Percentiles rank a stretch among this genome's conserved stretches.
Evolutionary conservation across 768 basidiomycete species (phyloP).

Genomic region (Pleurotus tuoliensis): DNA sequence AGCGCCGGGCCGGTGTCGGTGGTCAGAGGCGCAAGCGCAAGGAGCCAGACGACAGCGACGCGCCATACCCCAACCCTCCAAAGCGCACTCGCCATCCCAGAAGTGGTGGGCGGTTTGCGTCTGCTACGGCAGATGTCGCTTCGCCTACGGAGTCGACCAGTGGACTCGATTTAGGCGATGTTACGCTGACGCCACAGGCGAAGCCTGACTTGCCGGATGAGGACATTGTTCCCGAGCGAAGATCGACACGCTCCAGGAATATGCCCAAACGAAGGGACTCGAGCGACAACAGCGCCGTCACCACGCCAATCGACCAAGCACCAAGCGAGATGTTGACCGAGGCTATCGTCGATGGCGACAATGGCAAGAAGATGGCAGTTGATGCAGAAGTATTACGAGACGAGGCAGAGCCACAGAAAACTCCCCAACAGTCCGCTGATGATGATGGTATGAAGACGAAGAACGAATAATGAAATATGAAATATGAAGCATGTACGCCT

Average conservation of each 20-base stretch:
- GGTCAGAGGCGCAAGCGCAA: slow-evolving; percentile 55
- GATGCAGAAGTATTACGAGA: too few relatives aligned
- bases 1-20: slow-evolving; percentile 39
- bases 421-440: too few relatives aligned
- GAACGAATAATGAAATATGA: too few relatives aligned
- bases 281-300: slow-evolving; percentile 19
- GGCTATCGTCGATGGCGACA: too few relatives aligned
- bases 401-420: too few relatives aligned
- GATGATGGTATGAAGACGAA: too few relatives aligned
- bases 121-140: slow-evolving; percentile 32
- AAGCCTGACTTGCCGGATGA: slow-evolving; percentile 28
- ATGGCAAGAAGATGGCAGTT: too few relatives aligned
- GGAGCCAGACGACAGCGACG: slow-evolving; percentile 59
- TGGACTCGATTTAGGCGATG: slow-evolving; percentile 16
- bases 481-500: too few relatives aligned
- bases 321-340: too few relatives aligned
- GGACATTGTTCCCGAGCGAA: slow-evolving; percentile 35
- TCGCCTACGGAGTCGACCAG: slow-evolving; percentile 26
- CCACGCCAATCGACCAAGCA: too few relatives aligned
- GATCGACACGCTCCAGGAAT: slow-evolving; percentile 45
- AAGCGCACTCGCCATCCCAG: slow-evolving; percentile 59
- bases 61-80: slow-evolving; percentile 54
- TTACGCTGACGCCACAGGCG: slow-evolving; percentile 23
- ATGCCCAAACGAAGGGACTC: slow-evolving; percentile 42
- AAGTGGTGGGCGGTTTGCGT: slow-evolving; percentile 20